Evolutionary conservation across 768 basidiomycete genomes (phyloP).

Genomic region (Calocybe indica): DNA sequence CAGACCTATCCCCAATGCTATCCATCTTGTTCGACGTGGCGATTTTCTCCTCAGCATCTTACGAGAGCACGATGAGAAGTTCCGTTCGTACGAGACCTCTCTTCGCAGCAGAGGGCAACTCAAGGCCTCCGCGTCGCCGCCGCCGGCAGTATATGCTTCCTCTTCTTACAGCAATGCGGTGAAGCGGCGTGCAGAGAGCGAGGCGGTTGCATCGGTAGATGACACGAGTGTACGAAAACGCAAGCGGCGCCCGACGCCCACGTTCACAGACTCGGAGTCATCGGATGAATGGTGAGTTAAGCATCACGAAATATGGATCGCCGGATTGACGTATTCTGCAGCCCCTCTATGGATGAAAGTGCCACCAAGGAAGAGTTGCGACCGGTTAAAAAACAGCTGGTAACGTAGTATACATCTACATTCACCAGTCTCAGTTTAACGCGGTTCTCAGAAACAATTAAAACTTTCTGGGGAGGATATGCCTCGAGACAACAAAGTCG

Average conservation of each 20-base stretch:
- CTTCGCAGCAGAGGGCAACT: slow-evolving; percentile 64
- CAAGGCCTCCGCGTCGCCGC: slow-evolving; percentile 71
- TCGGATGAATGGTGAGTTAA: slow-evolving; percentile 83
- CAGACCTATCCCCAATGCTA: slow-evolving; percentile 92
- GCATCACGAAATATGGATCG: neutral
- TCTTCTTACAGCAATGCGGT: slow-evolving; percentile 55
- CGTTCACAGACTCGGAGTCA: slow-evolving; percentile 92
- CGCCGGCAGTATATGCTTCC: slow-evolving; percentile 65
- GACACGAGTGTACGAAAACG: slow-evolving; percentile 65
- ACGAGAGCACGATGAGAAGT: slow-evolving; percentile 85
- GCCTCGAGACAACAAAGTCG: slow-evolving; percentile 93
- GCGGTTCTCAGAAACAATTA: slow-evolving; percentile 72
- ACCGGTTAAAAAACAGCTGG: slow-evolving; percentile 95
- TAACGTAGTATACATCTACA: slow-evolving; percentile 28
- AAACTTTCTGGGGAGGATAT: slow-evolving; percentile 92
- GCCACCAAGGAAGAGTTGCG: slow-evolving; percentile 92
- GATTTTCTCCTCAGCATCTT: slow-evolving; percentile 86
- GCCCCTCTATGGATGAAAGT: slow-evolving; percentile 93
- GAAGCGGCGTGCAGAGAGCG: slow-evolving; percentile 80
- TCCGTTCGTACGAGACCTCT: slow-evolving; percentile 82
- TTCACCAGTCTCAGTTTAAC: neutral
- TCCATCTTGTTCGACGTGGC: slow-evolving; percentile 94
- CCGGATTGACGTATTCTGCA: slow-evolving; percentile 18
- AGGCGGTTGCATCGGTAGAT: slow-evolving; percentile 78
- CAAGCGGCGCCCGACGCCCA: slow-evolving; percentile 93